Conservation (phyloP, 2,329 filamentous ascomycete genomes). For the Stachybotrys echinatus region DNA sequence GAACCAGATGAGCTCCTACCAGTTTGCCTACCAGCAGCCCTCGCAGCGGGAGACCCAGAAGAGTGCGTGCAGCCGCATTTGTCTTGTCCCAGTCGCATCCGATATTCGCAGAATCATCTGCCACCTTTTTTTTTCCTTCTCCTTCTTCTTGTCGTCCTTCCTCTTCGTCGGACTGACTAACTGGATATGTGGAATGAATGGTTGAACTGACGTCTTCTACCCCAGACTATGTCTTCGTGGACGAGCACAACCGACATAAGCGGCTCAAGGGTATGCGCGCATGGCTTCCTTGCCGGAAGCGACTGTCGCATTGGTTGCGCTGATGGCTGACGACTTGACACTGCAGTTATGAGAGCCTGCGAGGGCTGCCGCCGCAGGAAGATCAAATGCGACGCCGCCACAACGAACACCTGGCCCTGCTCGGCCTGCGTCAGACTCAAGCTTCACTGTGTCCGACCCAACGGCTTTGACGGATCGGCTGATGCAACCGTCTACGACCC, state of each 20-base stretch:
- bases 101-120: slow-evolving; percentile 7
- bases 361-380: slow-evolving; percentile 92
- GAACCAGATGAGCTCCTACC: slow-evolving; percentile 63
- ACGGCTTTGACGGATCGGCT: slow-evolving; percentile 56
- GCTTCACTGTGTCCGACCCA: slow-evolving; percentile 86
- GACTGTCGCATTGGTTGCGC: too few species aligned
- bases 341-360: slow-evolving; percentile 87
- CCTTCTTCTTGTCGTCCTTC: too few species aligned
- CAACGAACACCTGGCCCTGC: slow-evolving; percentile 96
- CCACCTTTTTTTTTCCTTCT: too few species aligned
- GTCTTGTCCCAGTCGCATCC: not conserved
- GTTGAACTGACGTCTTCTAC: slow-evolving; percentile 1
- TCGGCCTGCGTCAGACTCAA: slow-evolving; percentile 90
- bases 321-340: not conserved
- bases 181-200: too few species aligned
- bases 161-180: too few species aligned
- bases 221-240: slow-evolving; percentile 95
- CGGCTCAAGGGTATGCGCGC: slow-evolving; percentile 74
- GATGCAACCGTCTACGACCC: slow-evolving; percentile 27
- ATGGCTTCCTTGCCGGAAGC: too few species aligned
- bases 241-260: slow-evolving; percentile 98
- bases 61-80: slow-evolving; percentile 49
- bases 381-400: slow-evolving; percentile 96
- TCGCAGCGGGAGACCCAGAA: slow-evolving; percentile 69
- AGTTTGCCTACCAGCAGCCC: slow-evolving; percentile 60